A percentile compares a stretch with the other conserved stretches of the same genome.
Evolutionary conservation across 2,329 filamentous ascomycete genomes (phyloP).

Genomic region (Hypoxylon sp.): DNA sequence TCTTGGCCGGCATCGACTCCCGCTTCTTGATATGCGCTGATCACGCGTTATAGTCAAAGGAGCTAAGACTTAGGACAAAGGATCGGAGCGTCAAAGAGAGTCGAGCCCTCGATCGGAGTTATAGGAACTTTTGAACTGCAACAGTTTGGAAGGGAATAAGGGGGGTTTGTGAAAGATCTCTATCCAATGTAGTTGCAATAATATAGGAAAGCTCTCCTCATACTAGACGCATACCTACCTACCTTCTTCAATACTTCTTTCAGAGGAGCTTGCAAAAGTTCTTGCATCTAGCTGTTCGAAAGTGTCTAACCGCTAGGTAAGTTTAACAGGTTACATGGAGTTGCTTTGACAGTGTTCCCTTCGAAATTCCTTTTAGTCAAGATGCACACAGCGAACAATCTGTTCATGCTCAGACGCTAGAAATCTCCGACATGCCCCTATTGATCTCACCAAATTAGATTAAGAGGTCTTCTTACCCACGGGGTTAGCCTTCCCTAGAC

Average conservation of each 20-base stretch:
- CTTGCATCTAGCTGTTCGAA: too few species aligned
- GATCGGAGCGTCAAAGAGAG: neutral
- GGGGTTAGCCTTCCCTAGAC: constrained; percentile 45
- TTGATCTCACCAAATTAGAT: neutral
- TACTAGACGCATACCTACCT: neutral
- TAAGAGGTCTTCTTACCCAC: constrained; percentile 19
- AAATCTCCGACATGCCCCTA: neutral
- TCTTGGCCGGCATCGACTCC: constrained; percentile 15
- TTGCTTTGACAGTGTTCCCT: too few species aligned
- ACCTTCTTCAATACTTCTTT: too few species aligned
- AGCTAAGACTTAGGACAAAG: constrained; percentile 6
- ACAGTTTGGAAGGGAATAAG: neutral
- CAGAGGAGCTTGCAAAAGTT: too few species aligned
- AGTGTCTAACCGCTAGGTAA: too few species aligned
- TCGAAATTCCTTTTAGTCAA: neutral
- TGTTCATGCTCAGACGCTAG: too few species aligned
- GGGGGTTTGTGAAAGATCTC: neutral
- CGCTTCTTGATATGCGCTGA: neutral
- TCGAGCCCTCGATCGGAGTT: neutral
- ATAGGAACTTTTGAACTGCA: neutral
- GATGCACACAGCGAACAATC: too few species aligned
- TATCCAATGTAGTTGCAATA: neutral
- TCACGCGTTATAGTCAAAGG: constrained; percentile 17
- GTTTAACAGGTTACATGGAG: too few species aligned
- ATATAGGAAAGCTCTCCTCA: neutral